Evolutionary conservation across 805 yeast species (phyloP), one percentile per base, ranked within the genome.

Genomic region (Kodamaea hsintzibuensis): DNA sequence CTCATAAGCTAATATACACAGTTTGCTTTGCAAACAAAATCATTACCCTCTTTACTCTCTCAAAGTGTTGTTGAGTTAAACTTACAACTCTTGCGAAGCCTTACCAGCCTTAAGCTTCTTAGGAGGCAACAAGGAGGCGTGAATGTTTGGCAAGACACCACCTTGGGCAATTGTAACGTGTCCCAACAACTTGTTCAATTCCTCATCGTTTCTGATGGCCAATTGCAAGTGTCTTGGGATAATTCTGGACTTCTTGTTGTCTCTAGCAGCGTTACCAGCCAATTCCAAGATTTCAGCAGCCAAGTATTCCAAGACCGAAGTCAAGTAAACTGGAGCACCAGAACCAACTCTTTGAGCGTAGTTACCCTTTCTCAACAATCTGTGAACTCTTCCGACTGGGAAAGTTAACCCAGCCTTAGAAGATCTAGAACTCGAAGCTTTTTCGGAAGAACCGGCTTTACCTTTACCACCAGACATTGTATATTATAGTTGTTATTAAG

Each of bases 201-300:
- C 81, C 68, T 76, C 81, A 74, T 76, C 81, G 66, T 76, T 76
- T 76, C 81, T 76, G 74, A 76, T 76, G 64, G 81, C 81, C 66
- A 76, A 76, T 67, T 76, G 80, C 67, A 76, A 76, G 68, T 76
- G 80, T 76, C 81, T 76, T 69, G 81, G 81, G 67, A 76, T 74
- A 50, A 76, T 76, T 76, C 81, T 76, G 71, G 97, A 87, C 85
- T 93, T 95, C 86, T 93, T 93, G 92, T 90, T 91, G 79, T 76
- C 81, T 74, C 81, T 74, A 57, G 81, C 81, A 52, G 81, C 81
- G 68, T 76, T 76, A 72, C 81, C 81, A 55, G 81, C 80, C 68
- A 76, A 76, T 69, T 76, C 81, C 66, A 76, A 76, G 61, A 76
- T 76, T 74, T 76, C 81, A 56, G 81, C 81, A 54, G 79, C 71